Percentiles rank a stretch among this genome's conserved stretches.
Evolutionary conservation across 1,284 basidiomycete species (phyloP).

Genomic region (Bjerkandera adusta): DNA sequence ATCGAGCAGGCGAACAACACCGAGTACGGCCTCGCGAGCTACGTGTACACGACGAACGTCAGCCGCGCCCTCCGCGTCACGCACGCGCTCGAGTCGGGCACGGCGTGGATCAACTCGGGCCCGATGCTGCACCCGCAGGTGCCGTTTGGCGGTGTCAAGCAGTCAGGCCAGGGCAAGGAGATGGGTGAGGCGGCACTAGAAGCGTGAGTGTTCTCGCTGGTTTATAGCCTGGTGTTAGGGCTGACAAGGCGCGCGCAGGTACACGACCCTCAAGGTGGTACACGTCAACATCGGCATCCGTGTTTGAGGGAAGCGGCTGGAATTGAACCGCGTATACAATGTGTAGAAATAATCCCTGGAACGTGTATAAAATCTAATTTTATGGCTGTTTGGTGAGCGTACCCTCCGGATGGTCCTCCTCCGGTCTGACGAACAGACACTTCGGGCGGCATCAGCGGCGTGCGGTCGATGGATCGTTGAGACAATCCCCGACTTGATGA

Average conservation of each 20-base stretch:
- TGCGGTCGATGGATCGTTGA: too few species aligned
- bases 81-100: constrained; percentile 80
- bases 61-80: constrained; percentile 73
- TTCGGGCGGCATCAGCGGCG: too few species aligned
- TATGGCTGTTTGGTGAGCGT: too few species aligned
- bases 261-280: constrained; percentile 2
- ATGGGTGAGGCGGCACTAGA: constrained; percentile 9
- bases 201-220: background rate
- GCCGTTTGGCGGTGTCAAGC: constrained; percentile 11
- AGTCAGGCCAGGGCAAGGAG: constrained; percentile 8
- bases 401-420: too few species aligned
- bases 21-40: constrained; percentile 74
- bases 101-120: too few species aligned
- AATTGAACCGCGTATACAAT: too few species aligned
- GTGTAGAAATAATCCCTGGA: too few species aligned
- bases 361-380: too few species aligned
- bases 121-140: background rate
- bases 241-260: background rate
- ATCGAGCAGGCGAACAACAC: constrained; percentile 83
- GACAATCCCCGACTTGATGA: too few species aligned
- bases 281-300: background rate
- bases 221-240: background rate
- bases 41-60: constrained; percentile 83
- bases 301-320: too few species aligned
- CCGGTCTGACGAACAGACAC: too few species aligned